Conservation (phyloP, 306 rosid genomes). For the Ceratonia siliqua region DNA sequence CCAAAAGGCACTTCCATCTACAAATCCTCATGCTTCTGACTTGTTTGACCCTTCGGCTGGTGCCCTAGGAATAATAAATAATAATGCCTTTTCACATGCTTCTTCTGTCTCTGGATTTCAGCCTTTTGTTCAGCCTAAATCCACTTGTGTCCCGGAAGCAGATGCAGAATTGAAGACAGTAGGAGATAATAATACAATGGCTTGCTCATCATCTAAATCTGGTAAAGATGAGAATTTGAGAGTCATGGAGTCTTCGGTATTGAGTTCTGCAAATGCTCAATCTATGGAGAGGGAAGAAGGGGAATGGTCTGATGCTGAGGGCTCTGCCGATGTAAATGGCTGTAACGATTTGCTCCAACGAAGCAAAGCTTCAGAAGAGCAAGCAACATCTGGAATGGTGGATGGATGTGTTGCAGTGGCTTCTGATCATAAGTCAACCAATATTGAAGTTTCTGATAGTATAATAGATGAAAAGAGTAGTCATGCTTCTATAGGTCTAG, state of each 20-base stretch:
- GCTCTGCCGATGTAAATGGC: slow-evolving; percentile 56
- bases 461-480: slow-evolving; percentile 48
- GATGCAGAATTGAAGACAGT: slow-evolving; percentile 51
- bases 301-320: slow-evolving; percentile 97
- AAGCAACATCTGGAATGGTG: slow-evolving; percentile 39
- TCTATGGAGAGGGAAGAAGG: slow-evolving; percentile 92
- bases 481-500: slow-evolving; percentile 51
- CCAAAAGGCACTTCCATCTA: slow-evolving; percentile 67
- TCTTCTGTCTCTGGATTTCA: slow-evolving; percentile 91
- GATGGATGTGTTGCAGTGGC: slow-evolving; percentile 44
- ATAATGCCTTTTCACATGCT: slow-evolving; percentile 79
- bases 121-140: slow-evolving; percentile 78
- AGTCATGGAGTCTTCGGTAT: slow-evolving; percentile 42
- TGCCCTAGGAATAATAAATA: slow-evolving; percentile 64
- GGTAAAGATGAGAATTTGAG: slow-evolving; percentile 47
- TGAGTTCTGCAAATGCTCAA: slow-evolving; percentile 42
- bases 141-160: slow-evolving; percentile 45
- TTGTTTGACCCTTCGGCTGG: slow-evolving; percentile 52
- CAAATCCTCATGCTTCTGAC: slow-evolving; percentile 56
- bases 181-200: slow-evolving; percentile 44
- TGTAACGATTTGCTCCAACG: slow-evolving; percentile 46
- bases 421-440: slow-evolving; percentile 48
- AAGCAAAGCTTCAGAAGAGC: slow-evolving; percentile 53
- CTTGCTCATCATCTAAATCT: slow-evolving; percentile 37
- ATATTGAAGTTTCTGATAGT: slow-evolving; percentile 48